These are phyloP conservation scores for Candida nonsorbophila DNA, from an alignment of 805 yeast species.

Conservation along the genomic window DNA sequence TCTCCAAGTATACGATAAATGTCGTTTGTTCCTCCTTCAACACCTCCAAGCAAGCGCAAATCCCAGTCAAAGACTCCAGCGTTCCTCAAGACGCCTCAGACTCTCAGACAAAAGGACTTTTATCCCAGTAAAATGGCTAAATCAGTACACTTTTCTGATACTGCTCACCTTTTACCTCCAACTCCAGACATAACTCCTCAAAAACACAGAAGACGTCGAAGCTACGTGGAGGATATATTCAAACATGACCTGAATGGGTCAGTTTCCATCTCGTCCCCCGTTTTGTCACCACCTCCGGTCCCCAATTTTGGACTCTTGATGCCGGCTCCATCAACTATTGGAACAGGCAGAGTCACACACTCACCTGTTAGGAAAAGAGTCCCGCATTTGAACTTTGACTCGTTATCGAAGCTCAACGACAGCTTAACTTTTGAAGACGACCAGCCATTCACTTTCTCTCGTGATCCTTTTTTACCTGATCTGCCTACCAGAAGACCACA, in stretches of 20 bases:
- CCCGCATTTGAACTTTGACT: constrained; percentile 13
- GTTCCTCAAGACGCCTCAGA: constrained; percentile 4
- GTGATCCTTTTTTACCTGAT: no score
- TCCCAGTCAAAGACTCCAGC: neutral
- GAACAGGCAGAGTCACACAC: constrained; percentile 25
- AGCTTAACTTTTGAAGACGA: constrained; percentile 25
- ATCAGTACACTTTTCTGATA: neutral
- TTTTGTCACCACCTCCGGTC: neutral
- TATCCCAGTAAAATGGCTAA: constrained; percentile 1
- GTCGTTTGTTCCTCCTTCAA: constrained; percentile 3
- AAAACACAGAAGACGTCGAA: constrained; percentile 7
- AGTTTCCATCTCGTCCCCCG: constrained; percentile 1
- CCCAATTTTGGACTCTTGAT: constrained; percentile 19
- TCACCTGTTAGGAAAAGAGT: constrained; percentile 4
- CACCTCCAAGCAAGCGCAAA: constrained; percentile 3
- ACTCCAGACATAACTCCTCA: constrained; percentile 13
- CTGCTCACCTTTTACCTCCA: constrained; percentile 2
- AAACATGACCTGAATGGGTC: constrained; percentile 1
- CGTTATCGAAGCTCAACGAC: constrained; percentile 14
- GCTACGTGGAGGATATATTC: constrained; percentile 7
- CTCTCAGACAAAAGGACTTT: constrained; percentile 4
- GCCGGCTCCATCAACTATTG: constrained; percentile 34
- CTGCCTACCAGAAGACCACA: no score
- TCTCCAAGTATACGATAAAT: no score
- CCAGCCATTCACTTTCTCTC: neutral